Percentiles rank a stretch among this genome's conserved stretches.
phyloP scores from a whole-genome alignment of 2,329 filamentous ascomycete genomes.

The Phaeosphaeria sp. region DNA sequence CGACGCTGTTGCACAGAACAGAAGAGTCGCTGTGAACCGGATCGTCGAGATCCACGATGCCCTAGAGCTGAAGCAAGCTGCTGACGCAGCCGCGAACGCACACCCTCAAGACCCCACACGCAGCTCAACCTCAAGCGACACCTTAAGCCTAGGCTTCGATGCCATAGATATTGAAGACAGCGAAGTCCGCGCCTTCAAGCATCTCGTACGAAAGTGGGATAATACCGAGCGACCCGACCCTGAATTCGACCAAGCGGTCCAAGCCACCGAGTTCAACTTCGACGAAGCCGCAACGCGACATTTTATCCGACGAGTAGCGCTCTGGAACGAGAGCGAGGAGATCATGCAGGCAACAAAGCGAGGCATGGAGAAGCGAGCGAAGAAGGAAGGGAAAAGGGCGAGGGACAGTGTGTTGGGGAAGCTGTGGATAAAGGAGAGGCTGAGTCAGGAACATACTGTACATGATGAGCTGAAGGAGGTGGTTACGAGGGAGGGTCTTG shows the following conservation, averaged over 20 bases:
- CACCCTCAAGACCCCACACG: slow-evolving; percentile 7
- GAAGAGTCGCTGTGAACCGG: slow-evolving; percentile 19
- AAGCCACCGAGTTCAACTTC: slow-evolving; percentile 13
- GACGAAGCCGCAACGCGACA: slow-evolving; percentile 29
- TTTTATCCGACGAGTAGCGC: slow-evolving; percentile 26
- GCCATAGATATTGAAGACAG: slow-evolving; percentile 19
- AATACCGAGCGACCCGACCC: slow-evolving; percentile 14
- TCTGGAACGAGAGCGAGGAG: slow-evolving; percentile 28
- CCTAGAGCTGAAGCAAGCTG: slow-evolving; percentile 13
- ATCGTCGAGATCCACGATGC: slow-evolving; percentile 24
- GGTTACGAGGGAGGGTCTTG: slow-evolving; percentile 30
- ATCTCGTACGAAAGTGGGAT: slow-evolving; percentile 30
- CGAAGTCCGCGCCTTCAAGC: slow-evolving; percentile 30
- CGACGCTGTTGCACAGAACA: slow-evolving; percentile 22
- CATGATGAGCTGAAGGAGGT: slow-evolving; percentile 29
- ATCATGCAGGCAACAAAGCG: slow-evolving; percentile 16
- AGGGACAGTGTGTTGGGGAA: slow-evolving; percentile 18
- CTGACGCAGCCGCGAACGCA: slow-evolving; percentile 6
- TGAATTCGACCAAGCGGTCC: slow-evolving; percentile 22
- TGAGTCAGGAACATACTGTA: slow-evolving; percentile 6
- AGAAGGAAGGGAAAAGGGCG: slow-evolving; percentile 10
- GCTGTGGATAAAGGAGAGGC: slow-evolving; percentile 18
- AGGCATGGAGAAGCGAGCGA: slow-evolving; percentile 12
- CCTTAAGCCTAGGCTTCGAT: slow-evolving; percentile 20
- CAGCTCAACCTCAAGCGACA: slow-evolving; percentile 17